Conservation (phyloP, 2,329 filamentous ascomycete genomes). For the Pseudofabraea citricarpa region DNA sequence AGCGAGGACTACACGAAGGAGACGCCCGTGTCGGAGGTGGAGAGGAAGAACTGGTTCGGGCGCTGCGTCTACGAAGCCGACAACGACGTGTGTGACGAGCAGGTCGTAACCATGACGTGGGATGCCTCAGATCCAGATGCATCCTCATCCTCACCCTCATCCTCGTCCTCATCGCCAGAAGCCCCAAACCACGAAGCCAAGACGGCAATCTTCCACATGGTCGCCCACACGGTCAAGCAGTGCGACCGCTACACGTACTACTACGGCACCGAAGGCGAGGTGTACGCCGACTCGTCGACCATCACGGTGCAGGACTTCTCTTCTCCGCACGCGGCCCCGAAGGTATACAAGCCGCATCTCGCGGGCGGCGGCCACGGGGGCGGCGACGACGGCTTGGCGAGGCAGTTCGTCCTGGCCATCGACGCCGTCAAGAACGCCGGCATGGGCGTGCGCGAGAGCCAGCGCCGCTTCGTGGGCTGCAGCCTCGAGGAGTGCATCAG, state of each 20-base stretch:
- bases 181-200: constrained; percentile 58
- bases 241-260: constrained; percentile 82
- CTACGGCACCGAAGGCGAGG: constrained; percentile 82
- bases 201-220: constrained; percentile 89
- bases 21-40: constrained; percentile 42
- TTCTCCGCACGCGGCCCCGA: constrained; percentile 41
- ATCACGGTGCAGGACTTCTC: constrained; percentile 75
- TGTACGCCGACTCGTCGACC: constrained; percentile 73
- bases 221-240: constrained; percentile 80
- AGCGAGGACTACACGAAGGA: constrained; percentile 48
- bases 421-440: constrained; percentile 69
- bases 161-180: constrained; percentile 10
- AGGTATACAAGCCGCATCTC: constrained; percentile 54
- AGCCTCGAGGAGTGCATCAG: constrained; percentile 81
- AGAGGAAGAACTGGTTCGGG: constrained; percentile 71
- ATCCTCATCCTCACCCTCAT: not conserved
- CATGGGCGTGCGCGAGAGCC: constrained; percentile 64
- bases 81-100: constrained; percentile 92
- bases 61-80: constrained; percentile 93
- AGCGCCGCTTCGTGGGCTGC: constrained; percentile 73
- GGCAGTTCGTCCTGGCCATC: constrained; percentile 79
- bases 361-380: constrained; percentile 67
- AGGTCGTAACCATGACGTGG: constrained; percentile 85
- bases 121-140: constrained; percentile 61
- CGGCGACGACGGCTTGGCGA: constrained; percentile 73